Evolutionary conservation across 306 rosid genomes (phyloP).

Genomic region (Vigna radiata): DNA sequence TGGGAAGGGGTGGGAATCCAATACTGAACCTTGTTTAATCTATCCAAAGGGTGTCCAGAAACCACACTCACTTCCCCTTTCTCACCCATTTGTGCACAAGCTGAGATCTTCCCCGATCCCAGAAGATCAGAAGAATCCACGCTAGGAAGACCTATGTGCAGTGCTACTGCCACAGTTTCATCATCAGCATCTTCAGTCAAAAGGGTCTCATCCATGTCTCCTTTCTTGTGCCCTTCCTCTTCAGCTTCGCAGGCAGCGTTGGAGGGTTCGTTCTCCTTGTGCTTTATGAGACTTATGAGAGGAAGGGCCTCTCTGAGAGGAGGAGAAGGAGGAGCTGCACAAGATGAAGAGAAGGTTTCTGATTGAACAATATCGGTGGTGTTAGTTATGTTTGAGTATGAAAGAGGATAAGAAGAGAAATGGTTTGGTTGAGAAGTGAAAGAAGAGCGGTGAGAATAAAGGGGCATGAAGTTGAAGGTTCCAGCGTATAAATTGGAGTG

Average conservation of each 20-base stretch:
- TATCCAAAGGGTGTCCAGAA: slow-evolving; percentile 47
- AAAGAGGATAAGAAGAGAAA: slow-evolving; percentile 11
- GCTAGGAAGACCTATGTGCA: slow-evolving; percentile 64
- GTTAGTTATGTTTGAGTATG: slow-evolving; percentile 1
- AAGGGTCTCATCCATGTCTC: slow-evolving; percentile 12
- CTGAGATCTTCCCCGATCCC: slow-evolving; percentile 39
- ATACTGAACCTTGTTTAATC: slow-evolving; percentile 56
- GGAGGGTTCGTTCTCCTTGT: slow-evolving; percentile 36
- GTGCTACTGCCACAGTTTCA: slow-evolving; percentile 51
- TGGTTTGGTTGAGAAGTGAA: slow-evolving; percentile 25
- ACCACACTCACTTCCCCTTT: slow-evolving; percentile 31
- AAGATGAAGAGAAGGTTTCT: slow-evolving; percentile 17
- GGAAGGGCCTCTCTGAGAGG: slow-evolving; percentile 69
- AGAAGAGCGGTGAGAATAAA: slow-evolving; percentile 38
- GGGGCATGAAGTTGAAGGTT: slow-evolving; percentile 58
- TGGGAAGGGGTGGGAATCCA: slow-evolving; percentile 67
- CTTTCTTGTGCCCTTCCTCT: slow-evolving; percentile 17
- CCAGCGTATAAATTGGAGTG: slow-evolving; percentile 46
- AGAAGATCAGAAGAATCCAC: slow-evolving; percentile 39
- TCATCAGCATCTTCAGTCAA: not conserved
- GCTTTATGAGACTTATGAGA: slow-evolving; percentile 42
- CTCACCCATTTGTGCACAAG: not conserved
- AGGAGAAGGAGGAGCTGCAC: slow-evolving; percentile 44
- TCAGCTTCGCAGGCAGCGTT: not conserved
- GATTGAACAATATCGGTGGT: not conserved